Base-by-base conservation (phyloP, 768 basidiomycete genomes). In the Boletus insuetus region DNA sequence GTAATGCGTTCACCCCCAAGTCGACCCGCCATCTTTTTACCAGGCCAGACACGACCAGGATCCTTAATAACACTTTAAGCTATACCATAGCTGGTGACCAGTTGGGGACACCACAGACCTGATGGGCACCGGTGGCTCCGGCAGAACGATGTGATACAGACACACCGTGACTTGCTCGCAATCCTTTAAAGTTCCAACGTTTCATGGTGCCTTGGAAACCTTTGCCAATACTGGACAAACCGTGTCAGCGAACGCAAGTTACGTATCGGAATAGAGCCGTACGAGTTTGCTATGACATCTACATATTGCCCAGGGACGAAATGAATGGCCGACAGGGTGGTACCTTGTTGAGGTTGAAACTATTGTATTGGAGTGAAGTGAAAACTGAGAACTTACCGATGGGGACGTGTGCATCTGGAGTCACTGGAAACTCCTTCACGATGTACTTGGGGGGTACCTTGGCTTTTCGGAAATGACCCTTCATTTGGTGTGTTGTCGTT, bases 151-250 rank as follows among this genome's bases (percentile, higher is more conserved):
- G 97, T 10, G 92, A 92, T 60, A 94, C 68, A 57, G 97, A 98
- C 45, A 92, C 91, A 86, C 97, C 97, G 69, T 99, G 97, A 73
- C 92, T 91, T 2, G 94, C 95, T 44, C 86, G 83, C 31, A 94
- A 74, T 73, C 97, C 97, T 64, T 86, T 82, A 75, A 96, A 98
- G 34, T 88, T 87, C 86, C 93, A 94, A 45, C 92, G 80, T 70
- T 98, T 99, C 97, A 99, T 99, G 29, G 82, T 85, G 64, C 97
- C 97, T 59, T 93, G 90, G 73, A 95, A 98, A 9, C 97, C 97
- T 74, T 98, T 98, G 22, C 97, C 97, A 54, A 96, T 90, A 4
- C 95, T 99, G 11, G 44, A 20, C 58, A 42, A 44, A n/a, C 22
- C 24, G 24, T 12, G 31, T 65, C 14, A 67, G 61, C 41, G 17